Evolutionary conservation across 2,329 filamentous ascomycete genomes (phyloP), one percentile per base, ranked within the genome.

Genomic region (Aureobasidium musti): DNA sequence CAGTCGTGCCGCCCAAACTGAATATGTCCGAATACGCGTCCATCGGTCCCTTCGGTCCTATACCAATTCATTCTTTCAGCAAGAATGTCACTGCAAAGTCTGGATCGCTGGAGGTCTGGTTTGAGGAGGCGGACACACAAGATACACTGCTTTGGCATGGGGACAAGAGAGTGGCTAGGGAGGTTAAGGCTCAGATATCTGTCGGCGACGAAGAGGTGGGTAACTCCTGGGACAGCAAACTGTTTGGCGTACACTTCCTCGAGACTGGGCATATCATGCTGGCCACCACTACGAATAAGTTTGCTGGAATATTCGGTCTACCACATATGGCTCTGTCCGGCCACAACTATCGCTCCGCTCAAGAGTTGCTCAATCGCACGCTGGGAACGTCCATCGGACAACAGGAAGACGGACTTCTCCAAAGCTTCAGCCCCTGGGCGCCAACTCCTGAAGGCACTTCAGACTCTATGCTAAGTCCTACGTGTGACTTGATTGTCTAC

Each of bases 401-500:
- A 39, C 89, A 91, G 74, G 85, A 87, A 74, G 77, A 81, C 71
- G 84, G 89, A 72, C 81, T 84, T 21, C 82, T 81, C 35, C 74
- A 76, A 1, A 66, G 75, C 3, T 77, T 77, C 69, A 88, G 91
- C 72, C 91, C 92, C 0, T 97, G 92, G 92, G 86, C 87, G 2
- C 90, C 91, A 2, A 86, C 86, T 64, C 79, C 87, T 3, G 86
- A 89, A 68, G 86, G 82, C 6, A 72, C 71, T 23, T 75, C 73
- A 13, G 88, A 89, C 68, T 79, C 83, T 13, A 79, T 83, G 17
- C 84, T 87, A 21, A 78, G 84, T 39, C 91, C 92, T 0, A 90
- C 91, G 71, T 99, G 95, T 82, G 95, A 99, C 77, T 92, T 92
- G 73, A 81, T 99, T 59, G 80, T 96, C 65, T 98, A 93, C 76